phyloP scores from a whole-genome alignment of 1,284 basidiomycete species.

The Melampsora americana region DNA sequence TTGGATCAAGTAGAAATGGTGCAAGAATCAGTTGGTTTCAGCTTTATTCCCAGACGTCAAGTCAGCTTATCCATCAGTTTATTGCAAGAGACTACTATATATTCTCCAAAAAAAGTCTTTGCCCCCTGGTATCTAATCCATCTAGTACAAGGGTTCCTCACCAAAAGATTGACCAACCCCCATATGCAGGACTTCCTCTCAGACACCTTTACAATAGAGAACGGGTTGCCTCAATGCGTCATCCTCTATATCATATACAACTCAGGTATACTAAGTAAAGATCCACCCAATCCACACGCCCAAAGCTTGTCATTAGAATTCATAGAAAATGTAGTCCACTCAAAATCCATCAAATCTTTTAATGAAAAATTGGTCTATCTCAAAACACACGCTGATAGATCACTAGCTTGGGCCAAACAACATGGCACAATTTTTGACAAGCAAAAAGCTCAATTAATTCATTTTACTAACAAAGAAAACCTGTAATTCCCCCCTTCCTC shows the following conservation, averaged over 20 bases:
- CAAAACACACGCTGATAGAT: neutral
- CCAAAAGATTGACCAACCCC: neutral
- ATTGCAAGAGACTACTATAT: neutral
- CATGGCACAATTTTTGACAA: conserved; percentile 25
- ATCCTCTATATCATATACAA: conserved; percentile 11
- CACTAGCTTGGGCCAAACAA: neutral
- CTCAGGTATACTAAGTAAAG: neutral
- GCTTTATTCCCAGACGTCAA: too few species aligned
- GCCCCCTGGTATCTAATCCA: neutral
- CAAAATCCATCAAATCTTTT: neutral
- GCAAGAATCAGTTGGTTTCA: neutral
- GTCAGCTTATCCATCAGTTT: too few species aligned
- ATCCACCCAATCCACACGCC: neutral
- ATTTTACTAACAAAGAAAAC: too few species aligned
- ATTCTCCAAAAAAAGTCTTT: neutral
- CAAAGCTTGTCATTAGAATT: conserved; percentile 1
- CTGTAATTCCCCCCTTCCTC: too few species aligned
- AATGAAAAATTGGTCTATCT: neutral
- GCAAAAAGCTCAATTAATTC: too few species aligned
- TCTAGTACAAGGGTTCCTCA: neutral
- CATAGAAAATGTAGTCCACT: conserved; percentile 15
- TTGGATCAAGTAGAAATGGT: conserved; percentile 17
- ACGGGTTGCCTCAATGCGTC: conserved; percentile 9
- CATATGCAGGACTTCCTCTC: neutral
- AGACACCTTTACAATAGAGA: neutral